phyloP scores from a whole-genome alignment of 2,329 filamentous ascomycete genomes.

The Colletotrichum eremochloae region DNA sequence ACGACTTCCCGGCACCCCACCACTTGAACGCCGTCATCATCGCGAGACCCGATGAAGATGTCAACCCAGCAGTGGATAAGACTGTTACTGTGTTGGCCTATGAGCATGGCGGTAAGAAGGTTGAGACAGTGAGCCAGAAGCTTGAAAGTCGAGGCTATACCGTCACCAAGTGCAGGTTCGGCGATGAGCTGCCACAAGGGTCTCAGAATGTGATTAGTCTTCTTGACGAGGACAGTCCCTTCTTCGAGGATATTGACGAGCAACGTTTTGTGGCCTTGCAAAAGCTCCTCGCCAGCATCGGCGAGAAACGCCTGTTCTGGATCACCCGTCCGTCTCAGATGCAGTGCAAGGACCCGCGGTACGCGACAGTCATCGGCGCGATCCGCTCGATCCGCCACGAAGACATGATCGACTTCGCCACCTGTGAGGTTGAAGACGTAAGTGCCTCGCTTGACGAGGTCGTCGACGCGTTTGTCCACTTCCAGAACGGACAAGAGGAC shows the following conservation, averaged over 20 bases:
- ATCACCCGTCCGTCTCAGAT: slow-evolving; percentile 44
- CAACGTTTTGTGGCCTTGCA: slow-evolving; percentile 38
- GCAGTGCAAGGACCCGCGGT: slow-evolving; percentile 44
- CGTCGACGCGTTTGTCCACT: not conserved
- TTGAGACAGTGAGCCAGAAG: too few species aligned
- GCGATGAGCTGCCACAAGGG: too few species aligned
- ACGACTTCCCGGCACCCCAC: too few species aligned
- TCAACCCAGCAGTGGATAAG: too few species aligned
- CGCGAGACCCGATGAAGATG: too few species aligned
- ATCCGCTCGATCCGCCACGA: slow-evolving; percentile 45
- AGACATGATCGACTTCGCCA: slow-evolving; percentile 27
- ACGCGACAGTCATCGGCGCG: slow-evolving; percentile 42
- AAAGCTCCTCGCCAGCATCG: slow-evolving; percentile 15
- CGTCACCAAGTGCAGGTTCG: slow-evolving; percentile 33
- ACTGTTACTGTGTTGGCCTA: too few species aligned
- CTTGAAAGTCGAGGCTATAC: too few species aligned
- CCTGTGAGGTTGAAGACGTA: slow-evolving; percentile 7
- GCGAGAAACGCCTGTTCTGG: slow-evolving; percentile 44
- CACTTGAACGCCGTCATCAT: too few species aligned
- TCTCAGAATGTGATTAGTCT: too few species aligned
- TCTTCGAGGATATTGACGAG: slow-evolving; percentile 36
- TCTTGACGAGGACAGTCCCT: slow-evolving; percentile 13
- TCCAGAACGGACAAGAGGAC: too few species aligned
- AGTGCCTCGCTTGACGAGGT: not conserved
- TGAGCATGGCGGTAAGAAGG: too few species aligned